Base-by-base conservation (phyloP, 108 stramenopile species). In the Parietichytrium sp. region DNA sequence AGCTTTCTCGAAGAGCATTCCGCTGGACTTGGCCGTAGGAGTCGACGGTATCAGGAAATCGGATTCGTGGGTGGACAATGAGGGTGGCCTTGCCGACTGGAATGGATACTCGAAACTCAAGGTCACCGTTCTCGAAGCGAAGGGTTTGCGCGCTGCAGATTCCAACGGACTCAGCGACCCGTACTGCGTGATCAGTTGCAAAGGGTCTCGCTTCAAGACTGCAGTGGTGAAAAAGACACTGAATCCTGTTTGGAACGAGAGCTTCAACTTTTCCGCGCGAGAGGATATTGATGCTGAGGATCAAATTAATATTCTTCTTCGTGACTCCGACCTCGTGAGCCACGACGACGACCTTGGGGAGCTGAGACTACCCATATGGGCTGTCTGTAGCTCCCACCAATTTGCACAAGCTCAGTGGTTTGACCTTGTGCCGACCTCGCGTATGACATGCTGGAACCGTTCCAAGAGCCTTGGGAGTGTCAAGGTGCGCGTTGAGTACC, bases 261-360 rank as follows among this genome's bases (percentile, higher is more conserved):
- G 4, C 7, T 27, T 72, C 18, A 13, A 72, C 7, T 72, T 72
- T 18, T 38, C 55, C 0, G n/a, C 36, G 20, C 55, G 33, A 0
- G 55, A 72, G 20, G 18, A 4, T 23, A 72, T 72, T 18, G 38
- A 72, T 42, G 36, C 18, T 31, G 29, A 72, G 4, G 55, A 72
- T 72, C 36, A 72, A 72, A 7, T 72, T n/a, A 42, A 18, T 18
- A 33, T 72, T 18, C 7, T 72, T 23, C 20, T 72, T 0, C 55
- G 55, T 23, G 55, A 72, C 55, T 42, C 8, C 20, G 55, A 72
- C 38, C 33, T 42, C 0, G 8, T 33, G 4, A 42, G 36, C 8
- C 30, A 38, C 8, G 55, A 72, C 16, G 55, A 72, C 38, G 55
- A 72, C 38, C 55, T 72, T 23, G 55, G 55, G 4, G 36, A 72